Percentiles rank a stretch among this genome's conserved stretches.
Evolutionary conservation across 1,139 yeast species (phyloP).

Genomic region (Blastobotrys apis): DNA sequence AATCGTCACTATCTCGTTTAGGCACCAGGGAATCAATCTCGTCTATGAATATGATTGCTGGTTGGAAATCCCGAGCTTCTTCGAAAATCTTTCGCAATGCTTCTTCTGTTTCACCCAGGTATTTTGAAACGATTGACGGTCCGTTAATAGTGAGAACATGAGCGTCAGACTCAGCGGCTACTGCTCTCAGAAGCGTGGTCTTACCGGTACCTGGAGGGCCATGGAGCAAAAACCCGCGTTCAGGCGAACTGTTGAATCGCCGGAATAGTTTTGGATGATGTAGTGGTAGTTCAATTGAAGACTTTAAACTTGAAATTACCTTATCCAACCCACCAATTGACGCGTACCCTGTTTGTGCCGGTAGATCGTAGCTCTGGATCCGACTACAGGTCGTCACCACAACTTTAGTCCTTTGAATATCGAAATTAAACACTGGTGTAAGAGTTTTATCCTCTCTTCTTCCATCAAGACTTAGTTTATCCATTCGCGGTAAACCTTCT

Average conservation of each 20-base stretch:
- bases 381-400: constrained; percentile 4
- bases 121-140: constrained; percentile 87
- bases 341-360: constrained; percentile 46
- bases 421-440: constrained; percentile 35
- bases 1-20: constrained; percentile 71
- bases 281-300: constrained; percentile 76
- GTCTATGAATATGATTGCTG: constrained; percentile 81
- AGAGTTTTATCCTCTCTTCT: constrained; percentile 19
- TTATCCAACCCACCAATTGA: constrained; percentile 73
- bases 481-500: constrained; percentile 36
- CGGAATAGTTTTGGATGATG: constrained; percentile 71
- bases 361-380: constrained; percentile 29
- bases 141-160: constrained; percentile 85
- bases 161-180: constrained; percentile 66
- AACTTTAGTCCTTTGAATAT: constrained; percentile 36
- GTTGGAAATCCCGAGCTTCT: constrained; percentile 82
- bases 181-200: constrained; percentile 78
- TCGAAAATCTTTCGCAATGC: constrained; percentile 74
- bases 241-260: constrained; percentile 88
- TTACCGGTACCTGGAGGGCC: constrained; percentile 99
- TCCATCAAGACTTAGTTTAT: constrained; percentile 31
- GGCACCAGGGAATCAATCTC: constrained; percentile 85
- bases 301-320: constrained; percentile 58
- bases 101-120: constrained; percentile 88
- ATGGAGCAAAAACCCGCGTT: constrained; percentile 76